phyloP scores from a whole-genome alignment of 2,329 filamentous ascomycete genomes.

The Trichoderma afroharzianum region DNA sequence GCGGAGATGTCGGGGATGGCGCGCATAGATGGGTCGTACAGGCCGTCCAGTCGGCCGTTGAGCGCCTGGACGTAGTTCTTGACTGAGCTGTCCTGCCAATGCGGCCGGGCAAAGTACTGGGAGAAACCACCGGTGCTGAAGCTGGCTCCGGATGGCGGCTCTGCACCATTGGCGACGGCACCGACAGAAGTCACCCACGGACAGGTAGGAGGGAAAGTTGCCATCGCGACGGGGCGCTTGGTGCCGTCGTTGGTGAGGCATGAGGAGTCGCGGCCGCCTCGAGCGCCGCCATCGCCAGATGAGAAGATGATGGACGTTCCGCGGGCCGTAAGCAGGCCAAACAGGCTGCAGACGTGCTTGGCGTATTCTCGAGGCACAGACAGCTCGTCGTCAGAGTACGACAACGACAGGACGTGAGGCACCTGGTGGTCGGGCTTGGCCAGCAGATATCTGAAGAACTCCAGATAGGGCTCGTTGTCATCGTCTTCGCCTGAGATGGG shows the following conservation, averaged over 20 bases:
- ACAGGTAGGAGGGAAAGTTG: constrained; percentile 63
- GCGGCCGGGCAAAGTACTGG: constrained; percentile 44
- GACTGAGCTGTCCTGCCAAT: constrained; percentile 44
- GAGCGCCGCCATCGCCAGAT: constrained; percentile 50
- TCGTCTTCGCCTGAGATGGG: constrained; percentile 28
- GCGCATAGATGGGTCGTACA: constrained; percentile 45
- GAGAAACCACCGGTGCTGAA: constrained; percentile 53
- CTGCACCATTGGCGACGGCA: constrained; percentile 43
- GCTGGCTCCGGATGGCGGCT: constrained; percentile 40
- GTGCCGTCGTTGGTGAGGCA: constrained; percentile 59
- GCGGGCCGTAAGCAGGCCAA: constrained; percentile 51
- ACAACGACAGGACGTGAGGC: constrained; percentile 55
- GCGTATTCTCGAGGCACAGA: constrained; percentile 52
- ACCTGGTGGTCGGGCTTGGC: constrained; percentile 40
- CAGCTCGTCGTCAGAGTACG: constrained; percentile 57
- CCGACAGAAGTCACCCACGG: constrained; percentile 67
- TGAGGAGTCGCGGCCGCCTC: constrained; percentile 42
- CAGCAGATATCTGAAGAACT: constrained; percentile 50
- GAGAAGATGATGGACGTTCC: constrained; percentile 50
- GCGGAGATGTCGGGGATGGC: constrained; percentile 51
- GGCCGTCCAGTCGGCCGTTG: constrained; percentile 39
- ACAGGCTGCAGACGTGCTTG: constrained; percentile 48
- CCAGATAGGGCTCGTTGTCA: constrained; percentile 56
- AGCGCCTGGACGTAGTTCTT: constrained; percentile 39
- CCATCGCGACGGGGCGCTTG: constrained; percentile 52